Evolutionary conservation across 2,329 filamentous ascomycete species (phyloP).

Genomic region (Beauveria scarabaeidicola): DNA sequence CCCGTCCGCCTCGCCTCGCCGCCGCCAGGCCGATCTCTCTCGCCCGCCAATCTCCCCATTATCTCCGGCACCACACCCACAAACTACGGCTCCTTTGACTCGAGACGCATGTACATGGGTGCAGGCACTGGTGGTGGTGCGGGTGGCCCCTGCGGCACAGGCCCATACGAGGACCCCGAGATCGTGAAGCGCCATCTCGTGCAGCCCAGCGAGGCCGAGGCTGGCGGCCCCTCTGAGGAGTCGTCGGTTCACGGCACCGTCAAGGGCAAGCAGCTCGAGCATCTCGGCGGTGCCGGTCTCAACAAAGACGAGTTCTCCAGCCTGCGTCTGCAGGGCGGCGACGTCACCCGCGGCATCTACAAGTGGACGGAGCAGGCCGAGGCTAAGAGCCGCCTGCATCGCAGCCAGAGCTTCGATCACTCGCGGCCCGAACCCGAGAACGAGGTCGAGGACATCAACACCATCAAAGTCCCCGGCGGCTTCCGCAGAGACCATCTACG

Average conservation of each 20-base stretch:
- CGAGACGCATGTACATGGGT: constrained; percentile 34
- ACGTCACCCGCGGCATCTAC: constrained; percentile 92
- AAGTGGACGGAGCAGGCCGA: constrained; percentile 90
- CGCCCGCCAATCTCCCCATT: constrained; percentile 29
- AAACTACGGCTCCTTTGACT: constrained; percentile 81
- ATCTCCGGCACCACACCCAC: constrained; percentile 45
- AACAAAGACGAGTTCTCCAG: constrained; percentile 86
- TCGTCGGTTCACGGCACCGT: constrained; percentile 32
- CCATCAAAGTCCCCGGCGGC: constrained; percentile 87
- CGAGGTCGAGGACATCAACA: constrained; percentile 74
- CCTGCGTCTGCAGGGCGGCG: constrained; percentile 83
- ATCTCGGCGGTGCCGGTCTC: constrained; percentile 26
- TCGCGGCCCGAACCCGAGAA: constrained; percentile 70
- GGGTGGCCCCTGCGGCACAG: constrained; percentile 26
- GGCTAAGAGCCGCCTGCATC: constrained; percentile 55
- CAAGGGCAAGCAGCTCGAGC: constrained; percentile 48
- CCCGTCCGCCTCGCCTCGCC: constrained; percentile 40
- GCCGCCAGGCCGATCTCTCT: constrained; percentile 43
- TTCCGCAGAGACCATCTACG: constrained; percentile 87
- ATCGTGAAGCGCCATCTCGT: constrained; percentile 86
- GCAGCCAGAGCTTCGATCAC: constrained; percentile 82
- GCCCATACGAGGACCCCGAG: constrained; percentile 77
- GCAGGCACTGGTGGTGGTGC: constrained; percentile 38
- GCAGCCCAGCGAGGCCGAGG: constrained; percentile 47
- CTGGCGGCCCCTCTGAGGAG: constrained; percentile 37